Percentiles rank a stretch among this genome's conserved stretches.
Evolutionary conservation across 371 early-diverging fungal species (phyloP).

Genomic region (Mortierella sp.): DNA sequence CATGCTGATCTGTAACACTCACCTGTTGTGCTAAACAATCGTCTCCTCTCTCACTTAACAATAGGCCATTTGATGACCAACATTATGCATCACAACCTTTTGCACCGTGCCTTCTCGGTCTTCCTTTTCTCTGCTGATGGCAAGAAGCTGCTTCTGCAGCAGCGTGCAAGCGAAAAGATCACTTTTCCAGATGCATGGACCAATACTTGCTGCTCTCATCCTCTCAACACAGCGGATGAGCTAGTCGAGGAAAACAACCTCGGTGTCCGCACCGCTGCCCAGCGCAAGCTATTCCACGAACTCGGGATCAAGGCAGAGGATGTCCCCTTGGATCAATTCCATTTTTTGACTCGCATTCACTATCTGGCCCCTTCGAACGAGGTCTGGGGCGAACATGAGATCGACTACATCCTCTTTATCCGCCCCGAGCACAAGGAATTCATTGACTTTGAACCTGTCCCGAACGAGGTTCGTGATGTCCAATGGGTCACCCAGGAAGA

Average conservation of each 20-base stretch:
- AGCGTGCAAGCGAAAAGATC: constrained; percentile 94
- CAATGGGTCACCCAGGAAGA: constrained; percentile 83
- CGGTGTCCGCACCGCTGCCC: constrained; percentile 83
- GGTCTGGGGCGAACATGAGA: constrained; percentile 92
- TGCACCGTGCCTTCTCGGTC: constrained; percentile 97
- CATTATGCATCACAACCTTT: constrained; percentile 78
- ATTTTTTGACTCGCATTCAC: constrained; percentile 93
- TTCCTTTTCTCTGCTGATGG: constrained; percentile 88
- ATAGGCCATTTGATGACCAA: constrained; percentile 92
- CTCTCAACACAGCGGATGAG: constrained; percentile 85
- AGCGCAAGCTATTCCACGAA: constrained; percentile 95
- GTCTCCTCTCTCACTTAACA: background rate
- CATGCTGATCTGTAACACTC: background rate
- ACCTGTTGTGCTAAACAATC: background rate
- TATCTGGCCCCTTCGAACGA: constrained; percentile 94
- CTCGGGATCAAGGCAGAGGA: constrained; percentile 87
- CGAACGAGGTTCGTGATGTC: constrained; percentile 85
- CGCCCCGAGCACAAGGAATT: constrained; percentile 65
- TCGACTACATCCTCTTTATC: constrained; percentile 91
- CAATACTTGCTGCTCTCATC: constrained; percentile 98
- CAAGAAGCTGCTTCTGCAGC: constrained; percentile 88
- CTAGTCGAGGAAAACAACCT: constrained; percentile 82
- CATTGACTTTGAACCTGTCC: constrained; percentile 71
- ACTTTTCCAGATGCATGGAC: constrained; percentile 97
- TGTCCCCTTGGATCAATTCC: constrained; percentile 84